phyloP scores from a whole-genome alignment of 2,329 filamentous ascomycete genomes.

The Alternaria panax region DNA sequence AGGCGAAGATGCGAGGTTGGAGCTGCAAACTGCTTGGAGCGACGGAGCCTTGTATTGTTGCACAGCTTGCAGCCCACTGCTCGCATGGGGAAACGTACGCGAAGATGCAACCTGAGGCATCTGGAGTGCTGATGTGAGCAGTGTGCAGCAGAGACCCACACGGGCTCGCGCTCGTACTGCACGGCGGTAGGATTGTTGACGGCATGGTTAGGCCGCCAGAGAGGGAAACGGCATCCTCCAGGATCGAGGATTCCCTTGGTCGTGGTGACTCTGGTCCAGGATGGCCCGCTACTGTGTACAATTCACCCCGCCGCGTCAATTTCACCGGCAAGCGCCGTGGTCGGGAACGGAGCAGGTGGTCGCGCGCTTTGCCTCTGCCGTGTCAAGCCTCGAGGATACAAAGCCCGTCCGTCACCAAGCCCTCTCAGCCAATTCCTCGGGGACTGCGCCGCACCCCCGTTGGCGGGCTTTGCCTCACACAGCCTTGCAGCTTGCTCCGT shows the following conservation, averaged over 20 bases:
- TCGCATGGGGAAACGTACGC: slow-evolving; percentile 7
- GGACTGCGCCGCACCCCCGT: slow-evolving; percentile 21
- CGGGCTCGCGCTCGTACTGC: slow-evolving; percentile 7
- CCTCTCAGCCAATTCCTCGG: slow-evolving; percentile 8
- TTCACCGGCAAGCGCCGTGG: slow-evolving; percentile 10
- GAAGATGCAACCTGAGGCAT: slow-evolving; percentile 12
- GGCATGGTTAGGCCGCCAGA: not conserved
- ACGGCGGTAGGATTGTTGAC: slow-evolving; percentile 4
- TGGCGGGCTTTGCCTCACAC: slow-evolving; percentile 23
- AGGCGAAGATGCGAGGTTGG: not conserved
- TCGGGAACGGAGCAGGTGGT: not conserved
- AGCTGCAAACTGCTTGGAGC: not conserved
- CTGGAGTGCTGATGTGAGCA: slow-evolving; percentile 19
- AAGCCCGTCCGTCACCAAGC: not conserved
- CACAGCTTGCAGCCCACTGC: not conserved
- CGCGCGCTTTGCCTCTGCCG: slow-evolving; percentile 6
- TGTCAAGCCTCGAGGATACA: slow-evolving; percentile 2
- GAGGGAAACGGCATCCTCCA: slow-evolving; percentile 6
- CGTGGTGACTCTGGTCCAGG: slow-evolving; percentile 8
- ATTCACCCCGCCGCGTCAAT: slow-evolving; percentile 21
- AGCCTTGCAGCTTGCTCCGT: slow-evolving; percentile 25
- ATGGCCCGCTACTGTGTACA: slow-evolving; percentile 17
- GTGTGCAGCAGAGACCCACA: slow-evolving; percentile 4
- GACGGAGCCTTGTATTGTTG: not conserved
- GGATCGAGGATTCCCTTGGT: not conserved